Evolutionary conservation across 805 yeast species (phyloP).

Genomic region (Candida boleticola): DNA sequence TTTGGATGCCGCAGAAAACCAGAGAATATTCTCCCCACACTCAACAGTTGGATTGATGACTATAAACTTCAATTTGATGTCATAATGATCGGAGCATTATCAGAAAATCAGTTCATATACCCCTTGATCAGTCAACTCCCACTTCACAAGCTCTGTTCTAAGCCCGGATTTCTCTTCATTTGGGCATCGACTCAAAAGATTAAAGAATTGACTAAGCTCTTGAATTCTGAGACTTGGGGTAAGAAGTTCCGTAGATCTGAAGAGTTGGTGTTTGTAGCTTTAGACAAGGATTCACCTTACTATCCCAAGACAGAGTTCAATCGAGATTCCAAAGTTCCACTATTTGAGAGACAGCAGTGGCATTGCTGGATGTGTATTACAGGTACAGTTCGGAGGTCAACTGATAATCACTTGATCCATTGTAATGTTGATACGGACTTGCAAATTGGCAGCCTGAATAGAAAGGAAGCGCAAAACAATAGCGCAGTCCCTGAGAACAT

Average conservation of each 20-base stretch:
- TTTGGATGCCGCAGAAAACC: slow-evolving; percentile 60
- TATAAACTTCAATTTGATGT: slow-evolving; percentile 75
- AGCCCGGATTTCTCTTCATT: slow-evolving; percentile 81
- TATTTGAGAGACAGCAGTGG: slow-evolving; percentile 80
- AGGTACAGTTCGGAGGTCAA: slow-evolving; percentile 85
- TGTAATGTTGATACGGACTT: slow-evolving; percentile 92
- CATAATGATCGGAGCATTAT: slow-evolving; percentile 85
- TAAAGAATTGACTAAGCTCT: slow-evolving; percentile 55
- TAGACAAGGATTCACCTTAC: slow-evolving; percentile 61
- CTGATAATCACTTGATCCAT: slow-evolving; percentile 80
- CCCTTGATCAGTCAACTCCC: slow-evolving; percentile 67
- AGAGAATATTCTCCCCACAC: slow-evolving; percentile 52
- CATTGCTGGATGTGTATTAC: slow-evolving; percentile 98
- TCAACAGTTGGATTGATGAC: slow-evolving; percentile 60
- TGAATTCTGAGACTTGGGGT: slow-evolving; percentile 48
- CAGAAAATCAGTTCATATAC: slow-evolving; percentile 67
- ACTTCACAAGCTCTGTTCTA: slow-evolving; percentile 67
- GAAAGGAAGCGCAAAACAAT: slow-evolving; percentile 11
- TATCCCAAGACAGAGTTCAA: slow-evolving; percentile 53
- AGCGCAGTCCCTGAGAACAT: slow-evolving; percentile 61
- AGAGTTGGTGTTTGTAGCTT: slow-evolving; percentile 79
- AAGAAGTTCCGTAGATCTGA: slow-evolving; percentile 83
- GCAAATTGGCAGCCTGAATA: slow-evolving; percentile 50
- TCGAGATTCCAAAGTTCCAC: slow-evolving; percentile 16
- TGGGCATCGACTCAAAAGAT: slow-evolving; percentile 85